Percentiles rank a stretch among this genome's conserved stretches.
Conservation (phyloP, 352 stramenopile genomes). For the Pythium dissotocum region DNA sequence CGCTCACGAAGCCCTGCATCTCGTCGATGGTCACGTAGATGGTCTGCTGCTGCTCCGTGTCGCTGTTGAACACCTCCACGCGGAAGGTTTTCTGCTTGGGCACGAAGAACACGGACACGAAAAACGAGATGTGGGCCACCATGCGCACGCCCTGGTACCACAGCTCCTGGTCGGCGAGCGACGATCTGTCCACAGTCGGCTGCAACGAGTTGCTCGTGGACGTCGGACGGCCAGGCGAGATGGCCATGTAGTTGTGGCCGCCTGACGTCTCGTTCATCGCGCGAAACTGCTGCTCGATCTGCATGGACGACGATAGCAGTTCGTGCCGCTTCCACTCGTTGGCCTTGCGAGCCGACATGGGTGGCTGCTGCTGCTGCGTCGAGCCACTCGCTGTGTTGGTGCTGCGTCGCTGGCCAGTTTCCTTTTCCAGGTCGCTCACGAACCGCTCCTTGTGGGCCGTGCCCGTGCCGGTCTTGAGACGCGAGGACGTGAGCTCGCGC, state of each 20-base stretch:
- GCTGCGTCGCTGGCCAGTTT: conserved; percentile 63
- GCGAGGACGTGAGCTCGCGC: conserved; percentile 28
- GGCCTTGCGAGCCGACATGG: conserved; percentile 25
- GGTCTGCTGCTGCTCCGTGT: conserved; percentile 76
- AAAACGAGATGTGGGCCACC: conserved; percentile 65
- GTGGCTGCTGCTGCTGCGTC: conserved; percentile 7
- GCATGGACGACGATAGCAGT: conserved; percentile 34
- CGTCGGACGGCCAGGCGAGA: conserved; percentile 5
- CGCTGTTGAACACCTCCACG: conserved; percentile 79
- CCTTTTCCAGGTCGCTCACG: conserved; percentile 67
- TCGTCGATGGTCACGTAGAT: conserved; percentile 68
- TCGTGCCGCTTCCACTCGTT: conserved; percentile 42
- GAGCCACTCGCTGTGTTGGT: conserved; percentile 12
- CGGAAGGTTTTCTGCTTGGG: conserved; percentile 64
- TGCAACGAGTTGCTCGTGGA: neutral
- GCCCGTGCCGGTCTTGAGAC: conserved; percentile 30
- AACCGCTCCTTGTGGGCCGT: conserved; percentile 70
- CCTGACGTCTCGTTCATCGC: conserved; percentile 14
- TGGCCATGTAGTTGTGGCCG: conserved; percentile 12
- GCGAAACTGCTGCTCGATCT: conserved; percentile 55
- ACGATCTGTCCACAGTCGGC: conserved; percentile 17
- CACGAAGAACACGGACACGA: conserved; percentile 71
- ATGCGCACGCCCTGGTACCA: conserved; percentile 74
- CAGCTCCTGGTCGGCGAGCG: conserved; percentile 49
- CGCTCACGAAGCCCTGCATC: conserved; percentile 54